These are phyloP conservation scores for Cryptococcus sp. DNA, from an alignment of 1,284 basidiomycete species.

Conservation along the genomic window DNA sequence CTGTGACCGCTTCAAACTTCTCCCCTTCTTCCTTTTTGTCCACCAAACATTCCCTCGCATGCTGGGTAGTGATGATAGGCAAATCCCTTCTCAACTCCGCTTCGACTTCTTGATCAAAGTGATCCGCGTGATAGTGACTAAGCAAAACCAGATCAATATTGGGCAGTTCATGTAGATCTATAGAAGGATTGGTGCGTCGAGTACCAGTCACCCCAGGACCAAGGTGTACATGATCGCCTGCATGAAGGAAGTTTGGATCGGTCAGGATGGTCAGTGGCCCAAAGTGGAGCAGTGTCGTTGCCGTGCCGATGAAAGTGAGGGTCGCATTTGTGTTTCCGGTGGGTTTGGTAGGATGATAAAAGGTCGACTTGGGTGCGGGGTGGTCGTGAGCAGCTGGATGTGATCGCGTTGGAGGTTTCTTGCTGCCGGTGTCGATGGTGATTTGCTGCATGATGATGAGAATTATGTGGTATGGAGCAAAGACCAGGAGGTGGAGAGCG, in stretches of 20 bases:
- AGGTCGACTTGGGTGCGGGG: neutral
- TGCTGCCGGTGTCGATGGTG: neutral
- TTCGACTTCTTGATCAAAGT: slow-evolving; percentile 8
- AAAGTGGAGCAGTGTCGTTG: slow-evolving; percentile 5
- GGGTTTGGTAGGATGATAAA: neutral
- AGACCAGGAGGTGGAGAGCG: too few relatives aligned
- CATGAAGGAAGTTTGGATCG: slow-evolving; percentile 7
- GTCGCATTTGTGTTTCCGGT: neutral
- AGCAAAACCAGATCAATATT: slow-evolving; percentile 6
- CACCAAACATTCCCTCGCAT: slow-evolving; percentile 3
- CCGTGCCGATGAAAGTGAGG: slow-evolving; percentile 6
- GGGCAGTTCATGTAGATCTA: slow-evolving; percentile 4
- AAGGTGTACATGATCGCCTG: slow-evolving; percentile 5
- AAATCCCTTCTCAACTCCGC: slow-evolving; percentile 2
- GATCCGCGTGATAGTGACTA: slow-evolving; percentile 6
- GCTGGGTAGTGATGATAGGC: slow-evolving; percentile 6
- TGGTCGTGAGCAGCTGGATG: neutral
- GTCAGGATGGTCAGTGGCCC: slow-evolving; percentile 3
- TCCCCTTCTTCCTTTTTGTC: slow-evolving; percentile 3
- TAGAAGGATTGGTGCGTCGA: slow-evolving; percentile 1
- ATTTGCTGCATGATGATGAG: neutral
- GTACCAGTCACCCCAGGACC: slow-evolving; percentile 2
- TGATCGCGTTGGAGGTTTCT: neutral
- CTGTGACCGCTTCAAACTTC: neutral
- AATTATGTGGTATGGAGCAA: too few relatives aligned